Evolutionary conservation across 176 grass and related monocot genomes (phyloP).

Genomic region (Musa schizocarpa): DNA sequence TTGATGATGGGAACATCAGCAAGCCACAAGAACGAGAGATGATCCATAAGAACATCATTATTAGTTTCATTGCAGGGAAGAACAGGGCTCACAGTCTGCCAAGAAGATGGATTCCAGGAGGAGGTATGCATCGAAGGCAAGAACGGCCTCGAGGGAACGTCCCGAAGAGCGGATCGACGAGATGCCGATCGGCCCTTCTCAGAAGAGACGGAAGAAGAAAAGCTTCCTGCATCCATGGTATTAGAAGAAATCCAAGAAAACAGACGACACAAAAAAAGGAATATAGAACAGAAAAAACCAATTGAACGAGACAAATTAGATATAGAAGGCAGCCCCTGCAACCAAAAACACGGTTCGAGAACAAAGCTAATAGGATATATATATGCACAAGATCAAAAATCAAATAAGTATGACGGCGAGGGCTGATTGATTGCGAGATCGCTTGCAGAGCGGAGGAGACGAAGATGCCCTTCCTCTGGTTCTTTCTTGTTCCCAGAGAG

Average conservation of each 20-base stretch:
- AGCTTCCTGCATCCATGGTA: slow-evolving; percentile 40
- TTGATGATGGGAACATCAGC: background rate
- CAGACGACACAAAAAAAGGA: background rate
- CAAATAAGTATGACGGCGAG: too few species aligned
- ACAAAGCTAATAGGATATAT: background rate
- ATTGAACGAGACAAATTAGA: background rate
- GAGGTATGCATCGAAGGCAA: slow-evolving; percentile 38
- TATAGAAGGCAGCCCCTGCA: slow-evolving; percentile 15
- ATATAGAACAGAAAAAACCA: background rate
- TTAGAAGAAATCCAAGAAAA: slow-evolving; percentile 18
- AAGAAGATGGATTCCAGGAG: slow-evolving; percentile 22
- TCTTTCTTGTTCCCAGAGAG: too few species aligned
- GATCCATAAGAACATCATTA: background rate
- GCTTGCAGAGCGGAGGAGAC: too few species aligned
- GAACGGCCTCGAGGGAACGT: slow-evolving; percentile 38
- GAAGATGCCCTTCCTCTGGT: too few species aligned
- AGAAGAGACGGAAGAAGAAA: slow-evolving; percentile 39
- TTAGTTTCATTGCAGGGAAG: too few species aligned
- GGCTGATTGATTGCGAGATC: too few species aligned
- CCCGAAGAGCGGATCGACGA: slow-evolving; percentile 35
- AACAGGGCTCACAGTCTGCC: slow-evolving; percentile 28
- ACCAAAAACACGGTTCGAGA: slow-evolving; percentile 15
- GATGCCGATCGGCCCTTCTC: slow-evolving; percentile 32
- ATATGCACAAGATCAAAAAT: too few species aligned
- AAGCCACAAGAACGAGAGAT: too few species aligned